A percentile compares a stretch with the other conserved stretches of the same genome.
phyloP scores from a whole-genome alignment of 2,329 filamentous ascomycete genomes.

The Calonectria naviculata region DNA sequence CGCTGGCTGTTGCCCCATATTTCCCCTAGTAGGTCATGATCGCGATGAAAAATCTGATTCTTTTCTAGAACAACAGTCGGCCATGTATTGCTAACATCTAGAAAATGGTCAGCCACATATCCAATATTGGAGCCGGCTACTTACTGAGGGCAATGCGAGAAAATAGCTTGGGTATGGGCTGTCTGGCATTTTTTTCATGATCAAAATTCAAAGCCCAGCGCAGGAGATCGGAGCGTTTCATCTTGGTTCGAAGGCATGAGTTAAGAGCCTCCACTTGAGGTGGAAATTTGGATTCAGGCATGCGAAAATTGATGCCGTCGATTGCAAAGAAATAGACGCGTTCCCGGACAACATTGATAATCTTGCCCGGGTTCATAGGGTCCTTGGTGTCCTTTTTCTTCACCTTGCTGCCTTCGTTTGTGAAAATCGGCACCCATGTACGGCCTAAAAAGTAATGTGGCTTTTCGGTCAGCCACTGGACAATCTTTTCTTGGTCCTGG shows the following conservation, averaged over 20 bases:
- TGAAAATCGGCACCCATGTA: conserved; percentile 60
- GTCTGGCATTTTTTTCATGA: conserved; percentile 50
- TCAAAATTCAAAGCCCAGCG: conserved; percentile 62
- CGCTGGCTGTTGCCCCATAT: conserved; percentile 18
- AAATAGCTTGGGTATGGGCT: conserved; percentile 67
- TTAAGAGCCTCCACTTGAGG: conserved; percentile 36
- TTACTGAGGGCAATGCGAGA: conserved; percentile 66
- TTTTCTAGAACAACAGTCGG: conserved; percentile 58
- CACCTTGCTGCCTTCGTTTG: conserved; percentile 52
- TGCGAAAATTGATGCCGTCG: conserved; percentile 56
- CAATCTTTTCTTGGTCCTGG: conserved; percentile 43
- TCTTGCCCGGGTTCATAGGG: conserved; percentile 32
- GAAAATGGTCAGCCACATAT: conserved; percentile 4
- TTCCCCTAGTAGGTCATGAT: conserved; percentile 34
- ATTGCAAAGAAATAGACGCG: conserved; percentile 67
- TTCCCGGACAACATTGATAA: conserved; percentile 45
- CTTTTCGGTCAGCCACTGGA: conserved; percentile 40
- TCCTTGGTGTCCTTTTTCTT: conserved; percentile 40
- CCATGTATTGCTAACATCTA: conserved; percentile 63
- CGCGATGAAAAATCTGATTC: conserved; percentile 54
- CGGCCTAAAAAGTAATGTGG: conserved; percentile 59
- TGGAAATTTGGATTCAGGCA: conserved; percentile 28
- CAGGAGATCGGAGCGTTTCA: conserved; percentile 56
- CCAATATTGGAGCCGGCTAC: background rate
- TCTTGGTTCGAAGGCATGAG: conserved; percentile 40